These are phyloP conservation scores for Lichtheimia corymbifera DNA, from an alignment of 371 early-diverging fungal genomes.

Conservation along the genomic window DNA sequence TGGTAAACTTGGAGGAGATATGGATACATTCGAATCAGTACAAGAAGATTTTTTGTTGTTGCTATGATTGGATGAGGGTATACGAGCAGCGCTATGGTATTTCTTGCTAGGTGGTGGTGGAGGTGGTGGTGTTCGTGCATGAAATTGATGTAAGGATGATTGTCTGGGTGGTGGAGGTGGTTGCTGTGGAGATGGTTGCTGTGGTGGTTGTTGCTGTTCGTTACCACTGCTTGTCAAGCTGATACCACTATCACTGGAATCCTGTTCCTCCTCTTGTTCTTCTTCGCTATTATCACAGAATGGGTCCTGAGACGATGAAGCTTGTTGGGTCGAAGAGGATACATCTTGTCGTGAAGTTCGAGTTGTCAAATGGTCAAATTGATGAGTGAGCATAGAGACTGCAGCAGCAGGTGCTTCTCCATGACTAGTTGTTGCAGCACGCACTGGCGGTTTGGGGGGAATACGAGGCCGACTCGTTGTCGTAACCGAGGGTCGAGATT, in stretches of 20 bases:
- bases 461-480: conserved; percentile 18
- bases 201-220: conserved; percentile 8
- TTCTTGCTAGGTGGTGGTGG: conserved; percentile 46
- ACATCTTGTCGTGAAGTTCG: not conserved
- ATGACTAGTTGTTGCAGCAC: not conserved
- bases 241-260: conserved; percentile 8
- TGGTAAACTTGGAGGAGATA: conserved; percentile 16
- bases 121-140: conserved; percentile 29
- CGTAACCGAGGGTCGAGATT: not conserved
- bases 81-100: conserved; percentile 32
- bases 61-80: conserved; percentile 3
- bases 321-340: too few relatives aligned
- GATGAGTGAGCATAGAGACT: conserved; percentile 19
- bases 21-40: not conserved
- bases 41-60: conserved; percentile 2
- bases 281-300: conserved; percentile 22
- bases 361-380: conserved; percentile 15
- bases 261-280: not conserved
- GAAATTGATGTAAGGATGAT: too few relatives aligned
- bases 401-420: conserved; percentile 2
- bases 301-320: conserved; percentile 11
- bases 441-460: conserved; percentile 18
- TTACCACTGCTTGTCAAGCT: conserved; percentile 5
- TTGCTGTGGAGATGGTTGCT: not conserved
- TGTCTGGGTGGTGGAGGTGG: conserved; percentile 12